Evolutionary conservation across 2,329 filamentous ascomycete genomes (phyloP).

Genomic region (Fusarium longipes): DNA sequence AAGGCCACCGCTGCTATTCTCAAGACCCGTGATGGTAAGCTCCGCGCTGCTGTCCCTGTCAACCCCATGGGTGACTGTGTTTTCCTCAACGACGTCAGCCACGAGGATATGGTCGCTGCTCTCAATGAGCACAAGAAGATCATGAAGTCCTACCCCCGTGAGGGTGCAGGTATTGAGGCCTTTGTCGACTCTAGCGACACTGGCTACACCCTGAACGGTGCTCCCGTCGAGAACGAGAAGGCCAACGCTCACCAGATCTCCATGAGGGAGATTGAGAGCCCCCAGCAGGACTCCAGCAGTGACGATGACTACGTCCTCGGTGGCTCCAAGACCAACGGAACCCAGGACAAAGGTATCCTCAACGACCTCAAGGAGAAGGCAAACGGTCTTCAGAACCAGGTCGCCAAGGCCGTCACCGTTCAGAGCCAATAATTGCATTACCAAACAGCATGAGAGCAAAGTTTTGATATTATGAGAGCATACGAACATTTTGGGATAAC

Average conservation of each 20-base stretch:
- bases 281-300: slow-evolving; percentile 25
- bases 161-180: slow-evolving; percentile 74
- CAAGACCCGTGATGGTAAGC: slow-evolving; percentile 75
- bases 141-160: slow-evolving; percentile 70
- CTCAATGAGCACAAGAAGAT: slow-evolving; percentile 72
- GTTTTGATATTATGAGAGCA: slow-evolving; percentile 1
- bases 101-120: slow-evolving; percentile 70
- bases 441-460: not conserved
- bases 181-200: slow-evolving; percentile 77
- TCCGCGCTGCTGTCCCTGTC: slow-evolving; percentile 73
- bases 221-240: slow-evolving; percentile 35
- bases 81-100: slow-evolving; percentile 75
- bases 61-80: slow-evolving; percentile 73
- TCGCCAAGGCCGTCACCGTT: slow-evolving; percentile 30
- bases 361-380: slow-evolving; percentile 35
- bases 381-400: slow-evolving; percentile 12
- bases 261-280: slow-evolving; percentile 36
- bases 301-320: slow-evolving; percentile 24
- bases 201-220: slow-evolving; percentile 61
- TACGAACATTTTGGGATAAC: not conserved
- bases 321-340: slow-evolving; percentile 12
- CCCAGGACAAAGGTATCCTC: slow-evolving; percentile 8
- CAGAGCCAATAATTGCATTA: slow-evolving; percentile 11
- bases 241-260: not conserved
- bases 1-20: slow-evolving; percentile 75